These are phyloP conservation scores for Cenchrus purpureus DNA, from an alignment of 176 grass and related monocot species.

Conservation along the genomic window DNA sequence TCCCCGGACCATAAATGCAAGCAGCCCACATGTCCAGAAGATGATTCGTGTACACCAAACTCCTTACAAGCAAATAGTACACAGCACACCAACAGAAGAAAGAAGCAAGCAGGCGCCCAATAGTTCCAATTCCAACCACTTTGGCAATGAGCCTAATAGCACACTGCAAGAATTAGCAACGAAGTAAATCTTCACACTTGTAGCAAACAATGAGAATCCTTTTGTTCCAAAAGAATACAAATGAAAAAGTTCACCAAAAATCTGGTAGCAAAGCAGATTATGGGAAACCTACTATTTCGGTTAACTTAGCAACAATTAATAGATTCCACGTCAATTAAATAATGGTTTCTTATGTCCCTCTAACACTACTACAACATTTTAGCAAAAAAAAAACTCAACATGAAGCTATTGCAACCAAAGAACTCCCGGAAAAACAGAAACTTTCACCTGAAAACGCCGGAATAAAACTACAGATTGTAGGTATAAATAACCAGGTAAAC, in stretches of 20 bases:
- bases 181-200: constrained; percentile 22
- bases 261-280: not conserved
- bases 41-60: constrained; percentile 36
- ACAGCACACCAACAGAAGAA: constrained; percentile 32
- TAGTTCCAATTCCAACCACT: constrained; percentile 45
- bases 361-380: not conserved
- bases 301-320: not conserved
- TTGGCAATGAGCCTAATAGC: constrained; percentile 24
- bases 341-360: not conserved
- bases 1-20: constrained; percentile 41
- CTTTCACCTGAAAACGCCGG: constrained; percentile 1
- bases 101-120: constrained; percentile 31
- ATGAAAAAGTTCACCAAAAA: not conserved
- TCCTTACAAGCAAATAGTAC: constrained; percentile 37
- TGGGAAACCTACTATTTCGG: not conserved
- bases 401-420: not conserved
- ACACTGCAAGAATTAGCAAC: constrained; percentile 11
- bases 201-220: constrained; percentile 13
- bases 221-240: constrained; percentile 9
- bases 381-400: not conserved
- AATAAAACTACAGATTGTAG: not conserved
- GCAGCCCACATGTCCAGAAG: not conserved
- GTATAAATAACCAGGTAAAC: not conserved
- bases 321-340: not conserved
- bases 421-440: not conserved